A percentile compares a stretch with the other conserved stretches of the same genome.
Conservation (phyloP, 352 stramenopile species). For the Phytophthora cajani region DNA sequence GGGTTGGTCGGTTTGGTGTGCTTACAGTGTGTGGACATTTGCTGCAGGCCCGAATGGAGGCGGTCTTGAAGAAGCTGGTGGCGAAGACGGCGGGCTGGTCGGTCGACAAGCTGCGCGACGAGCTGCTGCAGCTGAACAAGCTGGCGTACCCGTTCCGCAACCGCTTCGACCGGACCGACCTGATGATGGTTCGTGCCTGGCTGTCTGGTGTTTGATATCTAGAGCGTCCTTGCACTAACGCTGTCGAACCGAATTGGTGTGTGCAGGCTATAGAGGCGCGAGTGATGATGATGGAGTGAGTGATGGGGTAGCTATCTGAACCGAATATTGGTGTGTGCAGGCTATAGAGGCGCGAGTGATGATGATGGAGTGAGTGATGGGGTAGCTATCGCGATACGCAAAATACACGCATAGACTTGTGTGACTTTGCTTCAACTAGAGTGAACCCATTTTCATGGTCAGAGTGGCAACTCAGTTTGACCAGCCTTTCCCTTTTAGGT, state of each 20-base stretch:
- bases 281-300: conserved; percentile 32
- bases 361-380: conserved; percentile 29
- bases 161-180: conserved; percentile 61
- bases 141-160: conserved; percentile 71
- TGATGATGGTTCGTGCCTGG: conserved; percentile 62
- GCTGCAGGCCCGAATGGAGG: conserved; percentile 59
- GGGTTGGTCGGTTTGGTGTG: not conserved
- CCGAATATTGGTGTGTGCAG: conserved; percentile 13
- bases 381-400: not conserved
- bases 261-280: conserved; percentile 38
- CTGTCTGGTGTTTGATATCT: too few species aligned
- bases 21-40: not conserved
- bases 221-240: not conserved
- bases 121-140: conserved; percentile 75
- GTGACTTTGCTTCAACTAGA: not conserved
- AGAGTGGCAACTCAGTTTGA: not conserved
- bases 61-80: conserved; percentile 57
- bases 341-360: conserved; percentile 35
- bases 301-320: not conserved
- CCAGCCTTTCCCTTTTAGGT: not conserved
- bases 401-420: not conserved
- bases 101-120: conserved; percentile 74
- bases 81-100: conserved; percentile 70
- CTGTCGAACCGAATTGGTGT: not conserved
- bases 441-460: not conserved